phyloP scores from a whole-genome alignment of 1,284 basidiomycete species.

The Mycena citricolor region DNA sequence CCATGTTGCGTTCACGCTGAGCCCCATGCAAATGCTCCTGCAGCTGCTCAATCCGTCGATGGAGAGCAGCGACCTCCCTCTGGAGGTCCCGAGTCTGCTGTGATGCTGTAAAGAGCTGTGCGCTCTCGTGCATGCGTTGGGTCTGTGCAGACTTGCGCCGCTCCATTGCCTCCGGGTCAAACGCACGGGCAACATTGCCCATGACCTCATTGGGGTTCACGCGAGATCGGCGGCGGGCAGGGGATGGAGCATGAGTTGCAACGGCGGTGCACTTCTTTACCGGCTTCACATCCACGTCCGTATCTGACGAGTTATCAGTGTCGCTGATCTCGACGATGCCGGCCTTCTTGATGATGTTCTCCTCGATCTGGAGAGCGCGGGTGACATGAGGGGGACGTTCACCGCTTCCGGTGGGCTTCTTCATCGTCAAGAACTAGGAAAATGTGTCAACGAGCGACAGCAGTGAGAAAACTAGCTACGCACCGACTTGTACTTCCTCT shows the following conservation, averaged over 20 bases:
- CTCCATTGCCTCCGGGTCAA: background rate
- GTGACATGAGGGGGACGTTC: slow-evolving; percentile 10
- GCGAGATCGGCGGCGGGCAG: slow-evolving; percentile 3
- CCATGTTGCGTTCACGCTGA: slow-evolving; percentile 3
- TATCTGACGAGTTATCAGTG: background rate
- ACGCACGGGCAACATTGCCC: background rate
- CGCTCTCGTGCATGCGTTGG: background rate
- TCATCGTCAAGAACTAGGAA: slow-evolving; percentile 7
- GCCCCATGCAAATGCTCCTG: too few species aligned
- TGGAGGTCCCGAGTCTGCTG: slow-evolving; percentile 1
- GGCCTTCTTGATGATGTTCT: slow-evolving; percentile 16
- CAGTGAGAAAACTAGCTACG: slow-evolving; percentile 8
- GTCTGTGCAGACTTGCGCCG: background rate
- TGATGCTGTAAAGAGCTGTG: slow-evolving; percentile 2
- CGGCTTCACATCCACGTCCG: slow-evolving; percentile 2
- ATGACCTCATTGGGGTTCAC: background rate
- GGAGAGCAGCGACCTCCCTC: slow-evolving; percentile 1
- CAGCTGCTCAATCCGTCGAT: background rate
- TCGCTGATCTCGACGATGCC: slow-evolving; percentile 11
- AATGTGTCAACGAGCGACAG: slow-evolving; percentile 1
- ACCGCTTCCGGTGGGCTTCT: slow-evolving; percentile 16
- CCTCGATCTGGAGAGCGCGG: slow-evolving; percentile 16
- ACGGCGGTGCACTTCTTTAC: slow-evolving; percentile 1
- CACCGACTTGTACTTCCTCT: slow-evolving; percentile 35
- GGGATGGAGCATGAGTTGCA: slow-evolving; percentile 1